These are phyloP conservation scores for Heritiera littoralis DNA, from an alignment of 345 rosid species.

Conservation along the genomic window DNA sequence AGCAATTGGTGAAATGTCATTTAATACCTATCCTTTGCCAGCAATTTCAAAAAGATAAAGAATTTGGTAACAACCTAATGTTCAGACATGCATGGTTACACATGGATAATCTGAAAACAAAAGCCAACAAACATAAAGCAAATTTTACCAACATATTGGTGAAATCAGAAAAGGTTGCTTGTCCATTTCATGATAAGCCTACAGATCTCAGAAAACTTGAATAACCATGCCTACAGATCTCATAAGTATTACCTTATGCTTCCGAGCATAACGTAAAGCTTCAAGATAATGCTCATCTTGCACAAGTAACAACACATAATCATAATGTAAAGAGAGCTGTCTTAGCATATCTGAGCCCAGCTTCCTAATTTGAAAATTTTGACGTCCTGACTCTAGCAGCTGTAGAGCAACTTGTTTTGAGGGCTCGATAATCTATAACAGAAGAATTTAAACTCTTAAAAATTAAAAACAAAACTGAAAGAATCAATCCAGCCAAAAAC, in stretches of 20 bases:
- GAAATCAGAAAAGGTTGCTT: not conserved
- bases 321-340: slow-evolving; percentile 83
- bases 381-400: slow-evolving; percentile 76
- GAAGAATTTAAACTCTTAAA: slow-evolving; percentile 19
- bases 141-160: not conserved
- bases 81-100: not conserved
- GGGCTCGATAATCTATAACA: slow-evolving; percentile 73
- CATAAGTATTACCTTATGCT: slow-evolving; percentile 66
- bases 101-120: not conserved
- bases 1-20: not conserved
- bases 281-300: slow-evolving; percentile 90
- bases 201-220: slow-evolving; percentile 3
- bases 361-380: slow-evolving; percentile 67
- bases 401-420: slow-evolving; percentile 95
- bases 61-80: not conserved
- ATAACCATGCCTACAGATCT: not conserved
- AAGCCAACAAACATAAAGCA: not conserved
- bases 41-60: slow-evolving; percentile 6
- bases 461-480: not conserved
- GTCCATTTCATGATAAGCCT: slow-evolving; percentile 8
- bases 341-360: slow-evolving; percentile 91
- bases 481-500: slow-evolving; percentile 1
- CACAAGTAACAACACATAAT: slow-evolving; percentile 65
- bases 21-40: not conserved
- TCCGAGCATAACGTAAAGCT: slow-evolving; percentile 83